Evolutionary conservation across 345 rosid species (phyloP), one percentile per base, ranked within the genome.

Genomic region (Lepidium africanum): DNA sequence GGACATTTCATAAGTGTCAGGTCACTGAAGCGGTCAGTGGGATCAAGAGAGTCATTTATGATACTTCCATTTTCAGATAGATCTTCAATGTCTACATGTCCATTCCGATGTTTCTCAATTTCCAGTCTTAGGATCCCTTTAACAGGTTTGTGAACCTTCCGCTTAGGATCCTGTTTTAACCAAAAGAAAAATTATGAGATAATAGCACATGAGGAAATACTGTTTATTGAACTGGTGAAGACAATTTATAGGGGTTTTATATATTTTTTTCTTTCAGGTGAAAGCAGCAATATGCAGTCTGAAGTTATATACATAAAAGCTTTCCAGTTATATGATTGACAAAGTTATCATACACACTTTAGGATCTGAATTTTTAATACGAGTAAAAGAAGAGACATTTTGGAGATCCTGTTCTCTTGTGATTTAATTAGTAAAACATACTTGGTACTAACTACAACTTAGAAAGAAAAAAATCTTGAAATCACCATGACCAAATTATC

Each of bases 111-210:
- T 81, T 90, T 93, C 85, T 91, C 99, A 77, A 94, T 94, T 85
- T 89, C 96, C 72, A 94, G 82, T 75, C 86, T 81, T 55, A 94
- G 80, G 81, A 89, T 73, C 60, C 97, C 99, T 81, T 85, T 87
- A 43, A 94, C 99, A 45, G 96, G 97, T 74, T 91, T 94, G 74
- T 94, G 97, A 77, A 86, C 91, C 80, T 91, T 91, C 64, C 85
- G 84, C 71, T 87, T 94, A 27, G 96, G 93, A 81, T 94, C 99
- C 99, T 94, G 73, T 53, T 53, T 71, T 1, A 72, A 56, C 54
- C 65, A 75, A 46, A 63, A 7, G 49, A 55, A 9, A 69, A 10
- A 19, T 33, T 19, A 57, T 62, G 37, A 69, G 40, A 66, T 21
- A 58, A 42, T 27, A 65, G 35, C 38, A 50, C 11, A 51, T 35